Evolutionary conservation across 139 green algal species (phyloP), one percentile per base, ranked within the genome.

Genomic region (Coelastrella sp.): DNA sequence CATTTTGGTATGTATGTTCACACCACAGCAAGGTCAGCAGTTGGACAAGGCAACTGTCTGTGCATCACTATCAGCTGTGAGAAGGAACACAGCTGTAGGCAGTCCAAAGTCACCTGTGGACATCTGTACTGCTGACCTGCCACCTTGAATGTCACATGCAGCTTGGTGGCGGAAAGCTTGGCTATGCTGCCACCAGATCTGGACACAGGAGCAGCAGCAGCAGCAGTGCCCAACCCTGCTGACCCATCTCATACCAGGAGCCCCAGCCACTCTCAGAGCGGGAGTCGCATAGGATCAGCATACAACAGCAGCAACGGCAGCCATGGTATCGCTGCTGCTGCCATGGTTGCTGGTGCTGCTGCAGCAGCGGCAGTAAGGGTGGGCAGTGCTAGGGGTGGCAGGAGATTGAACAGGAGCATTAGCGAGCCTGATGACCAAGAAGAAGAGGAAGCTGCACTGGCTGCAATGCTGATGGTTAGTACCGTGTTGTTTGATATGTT

Each of bases 381-480:
- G 6, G 32, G 79, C 16, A 84, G n/a, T 16, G 57, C 56, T 3
- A 61, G 59, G n/a, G 80, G 59, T n/a, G 60, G 6, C n/a, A 13
- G 60, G 8, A 14, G 59, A 2, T 16, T n/a, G 4, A 60, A 5
- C 3, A 17, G 47, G 13, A 68, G 22, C 22, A 17, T 76, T 6
- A 76, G 68, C 68, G 5, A 75, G 16, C 54, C 83, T 66, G 83
- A 80, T 80, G 83, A 80, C 19, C 68, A 80, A 56, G 83, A 80
- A 56, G 83, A 88, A 57, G 66, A 88, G 17, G 83, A 88, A 17
- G 65, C 66, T 20, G 83, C 68, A 54, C 68, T 88, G 32, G 83
- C 83, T 88, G 65, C 83, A 65, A 47, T 88, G 65, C 68, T 88
- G 16, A 80, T 80, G 83, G 83, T 88, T 32, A 88, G 66, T 19